Evolutionary conservation across 2,329 filamentous ascomycete genomes (phyloP), one percentile per base, ranked within the genome.

Genomic region (Tolypocladium paradoxum): DNA sequence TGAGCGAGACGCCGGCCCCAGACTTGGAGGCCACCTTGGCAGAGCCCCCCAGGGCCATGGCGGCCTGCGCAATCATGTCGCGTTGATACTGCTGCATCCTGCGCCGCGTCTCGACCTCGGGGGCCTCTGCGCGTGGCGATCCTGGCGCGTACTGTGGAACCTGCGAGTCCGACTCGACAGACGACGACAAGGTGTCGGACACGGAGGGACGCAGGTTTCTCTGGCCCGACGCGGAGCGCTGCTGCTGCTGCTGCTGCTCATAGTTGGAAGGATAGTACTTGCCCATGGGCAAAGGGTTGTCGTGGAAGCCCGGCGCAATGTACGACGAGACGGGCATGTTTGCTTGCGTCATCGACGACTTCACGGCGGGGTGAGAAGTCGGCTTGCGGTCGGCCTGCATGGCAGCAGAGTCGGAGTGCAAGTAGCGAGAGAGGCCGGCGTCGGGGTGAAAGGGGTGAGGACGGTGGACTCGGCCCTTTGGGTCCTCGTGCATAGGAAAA

Each of bases 241-340:
- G 52, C 22, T 37, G 8, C 57, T 57, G 22, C 14, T 59, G 53
- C 12, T 55, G 50, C 31, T 68, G 70, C 58, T 81, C 77, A 59
- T 82, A 84, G 65, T 83, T 83, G 29, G 78, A 76, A 0, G 81
- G 81, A 54, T 84, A 82, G 60, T 84, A 84, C 65, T 83, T 84
- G 27, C 81, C 81, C 66, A 82, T 70, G 0, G 80, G 77, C 34
- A 81, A 65, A 4, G 72, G 65, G 36, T 65, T 71, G 37, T 74
- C 73, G 49, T 76, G 72, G 37, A 74, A 68, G 2, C 76, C 77
- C 29, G 72, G 73, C 7, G 77, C 76, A 34, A 76, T 68, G 55
- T 79, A 80, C 1, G 77, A 77, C 9, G 76, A 67, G 36, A 79
- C 71, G 7, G 76, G 74, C 7, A 73, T 74, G 58, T 69, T 70